phyloP scores from a whole-genome alignment of 306 rosid genomes.

The Canavalia ensiformis region DNA sequence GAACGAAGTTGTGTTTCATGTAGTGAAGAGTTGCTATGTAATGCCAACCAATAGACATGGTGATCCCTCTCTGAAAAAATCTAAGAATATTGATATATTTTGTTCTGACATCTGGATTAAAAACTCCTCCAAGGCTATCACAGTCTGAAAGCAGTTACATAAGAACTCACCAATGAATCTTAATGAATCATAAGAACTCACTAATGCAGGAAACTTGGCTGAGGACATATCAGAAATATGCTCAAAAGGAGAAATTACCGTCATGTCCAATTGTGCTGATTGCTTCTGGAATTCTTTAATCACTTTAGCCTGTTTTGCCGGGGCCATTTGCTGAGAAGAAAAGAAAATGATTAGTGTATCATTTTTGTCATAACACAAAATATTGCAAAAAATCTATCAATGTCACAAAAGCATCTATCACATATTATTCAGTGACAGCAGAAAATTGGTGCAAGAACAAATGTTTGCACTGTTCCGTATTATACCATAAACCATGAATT shows the following conservation, averaged over 20 bases:
- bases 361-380: slow-evolving; percentile 12
- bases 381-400: slow-evolving; percentile 14
- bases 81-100: slow-evolving; percentile 3
- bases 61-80: not conserved
- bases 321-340: slow-evolving; percentile 91
- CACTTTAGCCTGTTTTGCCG: slow-evolving; percentile 93
- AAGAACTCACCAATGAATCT: slow-evolving; percentile 26
- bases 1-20: slow-evolving; percentile 21
- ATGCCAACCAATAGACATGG: not conserved
- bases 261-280: slow-evolving; percentile 96
- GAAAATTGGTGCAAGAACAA: slow-evolving; percentile 8
- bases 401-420: slow-evolving; percentile 18
- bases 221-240: slow-evolving; percentile 27
- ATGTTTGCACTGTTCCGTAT: slow-evolving; percentile 5
- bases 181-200: not conserved
- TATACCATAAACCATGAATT: not conserved
- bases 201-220: slow-evolving; percentile 33
- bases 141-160: not conserved
- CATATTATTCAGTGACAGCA: slow-evolving; percentile 12
- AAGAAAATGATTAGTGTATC: slow-evolving; percentile 35
- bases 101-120: not conserved
- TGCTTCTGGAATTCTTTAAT: slow-evolving; percentile 89
- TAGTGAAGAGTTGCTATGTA: not conserved
- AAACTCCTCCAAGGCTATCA: not conserved
- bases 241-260: slow-evolving; percentile 66